phyloP scores from a whole-genome alignment of 768 basidiomycete species.

The Xerocomellus chrysenteron region DNA sequence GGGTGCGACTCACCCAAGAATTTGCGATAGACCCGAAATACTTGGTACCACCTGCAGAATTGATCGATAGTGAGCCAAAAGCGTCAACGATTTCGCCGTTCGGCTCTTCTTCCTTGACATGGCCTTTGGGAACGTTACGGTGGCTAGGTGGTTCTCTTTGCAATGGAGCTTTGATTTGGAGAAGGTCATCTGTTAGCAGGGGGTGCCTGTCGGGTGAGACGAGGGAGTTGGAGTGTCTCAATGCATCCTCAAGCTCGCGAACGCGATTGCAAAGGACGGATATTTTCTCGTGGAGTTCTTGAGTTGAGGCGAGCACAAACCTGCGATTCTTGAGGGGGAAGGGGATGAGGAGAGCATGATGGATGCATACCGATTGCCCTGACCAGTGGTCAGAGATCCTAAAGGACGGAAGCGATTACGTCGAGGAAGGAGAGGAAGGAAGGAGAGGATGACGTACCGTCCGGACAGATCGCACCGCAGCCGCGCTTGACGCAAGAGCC shows the following conservation, averaged over 20 bases:
- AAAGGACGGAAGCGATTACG: slow-evolving; percentile 20
- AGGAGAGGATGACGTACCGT: slow-evolving; percentile 46
- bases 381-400: slow-evolving; percentile 80
- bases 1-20: slow-evolving; percentile 54
- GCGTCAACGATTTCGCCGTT: slow-evolving; percentile 74
- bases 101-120: slow-evolving; percentile 60
- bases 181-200: slow-evolving; percentile 67
- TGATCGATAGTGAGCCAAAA: slow-evolving; percentile 77
- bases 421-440: slow-evolving; percentile 12
- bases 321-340: slow-evolving; percentile 33
- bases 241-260: slow-evolving; percentile 71
- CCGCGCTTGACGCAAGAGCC: slow-evolving; percentile 80
- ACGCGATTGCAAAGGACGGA: slow-evolving; percentile 69
- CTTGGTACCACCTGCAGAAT: slow-evolving; percentile 67
- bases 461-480: slow-evolving; percentile 80
- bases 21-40: slow-evolving; percentile 77
- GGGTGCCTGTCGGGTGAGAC: slow-evolving; percentile 62
- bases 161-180: slow-evolving; percentile 73
- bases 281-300: slow-evolving; percentile 83
- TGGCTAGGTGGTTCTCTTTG: slow-evolving; percentile 58
- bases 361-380: slow-evolving; percentile 66
- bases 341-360: not conserved
- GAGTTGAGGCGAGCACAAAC: slow-evolving; percentile 77
- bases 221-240: slow-evolving; percentile 58
- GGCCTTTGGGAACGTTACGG: slow-evolving; percentile 37